These are phyloP conservation scores for Pelargonium fulgidum DNA, from an alignment of 441 rosid genomes.

Conservation along the genomic window DNA sequence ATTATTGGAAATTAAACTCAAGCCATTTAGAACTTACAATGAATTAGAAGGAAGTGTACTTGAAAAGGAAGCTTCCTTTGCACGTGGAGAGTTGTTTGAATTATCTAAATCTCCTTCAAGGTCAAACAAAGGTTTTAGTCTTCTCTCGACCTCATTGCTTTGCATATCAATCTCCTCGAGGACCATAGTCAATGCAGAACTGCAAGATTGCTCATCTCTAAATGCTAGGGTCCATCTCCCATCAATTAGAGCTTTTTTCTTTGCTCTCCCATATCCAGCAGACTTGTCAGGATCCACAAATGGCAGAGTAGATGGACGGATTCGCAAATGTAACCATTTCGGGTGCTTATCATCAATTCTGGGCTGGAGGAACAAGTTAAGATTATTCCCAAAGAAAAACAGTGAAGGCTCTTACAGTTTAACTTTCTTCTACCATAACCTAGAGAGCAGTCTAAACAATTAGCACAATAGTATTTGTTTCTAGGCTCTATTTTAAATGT, in stretches of 20 bases:
- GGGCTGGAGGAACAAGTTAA: conserved; percentile 45
- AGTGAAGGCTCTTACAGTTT: too few species aligned
- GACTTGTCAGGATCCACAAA: conserved; percentile 52
- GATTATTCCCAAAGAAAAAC: not conserved
- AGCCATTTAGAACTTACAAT: conserved; percentile 23
- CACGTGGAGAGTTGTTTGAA: conserved; percentile 20
- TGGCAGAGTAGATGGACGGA: conserved; percentile 77
- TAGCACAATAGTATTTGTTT: too few species aligned
- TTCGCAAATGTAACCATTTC: conserved; percentile 81
- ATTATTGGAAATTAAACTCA: conserved; percentile 20
- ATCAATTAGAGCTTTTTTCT: conserved; percentile 68
- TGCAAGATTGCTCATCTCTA: conserved; percentile 69
- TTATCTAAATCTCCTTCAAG: conserved; percentile 40
- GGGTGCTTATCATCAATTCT: conserved; percentile 72
- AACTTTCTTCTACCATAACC: too few species aligned
- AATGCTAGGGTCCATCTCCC: conserved; percentile 97
- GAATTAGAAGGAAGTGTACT: conserved; percentile 18
- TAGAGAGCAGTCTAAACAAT: too few species aligned
- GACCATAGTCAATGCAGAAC: conserved; percentile 64
- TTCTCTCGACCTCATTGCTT: conserved; percentile 63
- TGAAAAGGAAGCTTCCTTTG: conserved; percentile 16
- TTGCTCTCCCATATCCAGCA: conserved; percentile 31
- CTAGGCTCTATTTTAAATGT: too few species aligned
- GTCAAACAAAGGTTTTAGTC: conserved; percentile 55
- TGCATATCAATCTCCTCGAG: conserved; percentile 52